These are phyloP conservation scores for Populus davidiana DNA, from an alignment of 345 rosid genomes.

Conservation along the genomic window DNA sequence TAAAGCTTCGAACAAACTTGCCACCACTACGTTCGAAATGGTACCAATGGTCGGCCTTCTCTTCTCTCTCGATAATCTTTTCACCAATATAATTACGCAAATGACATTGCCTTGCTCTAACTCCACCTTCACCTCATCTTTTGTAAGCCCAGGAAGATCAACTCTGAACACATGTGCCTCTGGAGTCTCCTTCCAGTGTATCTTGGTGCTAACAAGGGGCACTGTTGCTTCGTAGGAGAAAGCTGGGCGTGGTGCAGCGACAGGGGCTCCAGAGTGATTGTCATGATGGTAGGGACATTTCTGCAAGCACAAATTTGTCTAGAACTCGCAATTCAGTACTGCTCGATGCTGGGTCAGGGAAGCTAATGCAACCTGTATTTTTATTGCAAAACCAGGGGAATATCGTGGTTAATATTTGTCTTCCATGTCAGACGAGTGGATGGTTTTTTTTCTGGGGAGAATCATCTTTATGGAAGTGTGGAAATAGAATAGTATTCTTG, in stretches of 20 bases:
- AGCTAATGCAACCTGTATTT: no score
- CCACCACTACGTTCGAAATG: conserved; percentile 28
- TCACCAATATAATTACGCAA: conserved; percentile 26
- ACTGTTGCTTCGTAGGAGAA: neutral
- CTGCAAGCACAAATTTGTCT: neutral
- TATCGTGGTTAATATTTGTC: no score
- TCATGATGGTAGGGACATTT: conserved; percentile 9
- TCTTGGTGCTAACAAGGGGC: neutral
- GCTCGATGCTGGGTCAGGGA: neutral
- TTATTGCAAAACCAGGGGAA: no score
- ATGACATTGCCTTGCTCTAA: conserved; percentile 31
- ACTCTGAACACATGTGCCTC: conserved; percentile 28
- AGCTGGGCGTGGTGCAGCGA: neutral
- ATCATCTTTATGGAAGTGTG: no score
- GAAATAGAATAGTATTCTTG: no score
- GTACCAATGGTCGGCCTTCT: conserved; percentile 17
- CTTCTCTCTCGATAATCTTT: conserved; percentile 29
- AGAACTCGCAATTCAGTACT: no score
- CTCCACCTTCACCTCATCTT: conserved; percentile 40
- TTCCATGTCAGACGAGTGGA: no score
- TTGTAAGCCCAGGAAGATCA: conserved; percentile 30
- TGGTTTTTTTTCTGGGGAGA: no score
- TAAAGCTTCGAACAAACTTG: conserved; percentile 23
- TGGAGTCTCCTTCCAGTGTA: conserved; percentile 39
- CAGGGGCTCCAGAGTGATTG: no score